Conservation (phyloP, 1,284 basidiomycete species). For the Tausonia pullulans region DNA sequence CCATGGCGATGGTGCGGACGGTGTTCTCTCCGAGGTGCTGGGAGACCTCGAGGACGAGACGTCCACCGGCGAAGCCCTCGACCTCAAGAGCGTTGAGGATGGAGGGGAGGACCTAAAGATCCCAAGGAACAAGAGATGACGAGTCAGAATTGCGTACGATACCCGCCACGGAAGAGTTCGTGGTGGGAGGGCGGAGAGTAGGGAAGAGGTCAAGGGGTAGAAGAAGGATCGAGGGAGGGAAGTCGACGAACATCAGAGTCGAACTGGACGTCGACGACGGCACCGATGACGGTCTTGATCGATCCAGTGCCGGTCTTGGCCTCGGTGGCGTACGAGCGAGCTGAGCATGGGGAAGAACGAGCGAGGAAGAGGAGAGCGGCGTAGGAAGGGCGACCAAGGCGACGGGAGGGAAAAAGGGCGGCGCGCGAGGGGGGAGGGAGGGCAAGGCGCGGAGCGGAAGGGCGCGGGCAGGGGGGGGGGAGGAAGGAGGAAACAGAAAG, state of each 20-base stretch:
- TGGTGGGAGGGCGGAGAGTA: no score
- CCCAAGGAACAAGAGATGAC: neutral
- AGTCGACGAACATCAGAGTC: slow-evolving; percentile 48
- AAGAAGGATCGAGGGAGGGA: neutral
- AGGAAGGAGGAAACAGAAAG: neutral
- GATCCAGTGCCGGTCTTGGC: slow-evolving; percentile 56
- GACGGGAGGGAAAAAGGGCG: neutral
- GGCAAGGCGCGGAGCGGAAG: neutral
- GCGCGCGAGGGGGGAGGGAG: neutral
- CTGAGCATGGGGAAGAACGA: slow-evolving; percentile 35
- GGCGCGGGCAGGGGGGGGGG: neutral
- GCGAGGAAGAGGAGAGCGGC: neutral
- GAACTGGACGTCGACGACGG: slow-evolving; percentile 98
- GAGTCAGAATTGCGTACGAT: no score
- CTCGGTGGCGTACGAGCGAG: slow-evolving; percentile 84
- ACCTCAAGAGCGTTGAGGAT: slow-evolving; percentile 98
- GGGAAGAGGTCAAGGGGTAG: neutral
- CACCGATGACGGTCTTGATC: slow-evolving; percentile 93
- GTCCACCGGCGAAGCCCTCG: slow-evolving; percentile 71
- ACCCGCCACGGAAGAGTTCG: no score
- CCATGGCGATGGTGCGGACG: slow-evolving; percentile 94
- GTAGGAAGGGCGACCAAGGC: neutral
- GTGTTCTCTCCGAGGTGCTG: slow-evolving; percentile 98
- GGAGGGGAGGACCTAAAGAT: slow-evolving; percentile 58
- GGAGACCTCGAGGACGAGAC: slow-evolving; percentile 91